Percentiles rank a stretch among this genome's conserved stretches.
Conservation (phyloP, 768 basidiomycete species). For the Podaxis mareebaensis region DNA sequence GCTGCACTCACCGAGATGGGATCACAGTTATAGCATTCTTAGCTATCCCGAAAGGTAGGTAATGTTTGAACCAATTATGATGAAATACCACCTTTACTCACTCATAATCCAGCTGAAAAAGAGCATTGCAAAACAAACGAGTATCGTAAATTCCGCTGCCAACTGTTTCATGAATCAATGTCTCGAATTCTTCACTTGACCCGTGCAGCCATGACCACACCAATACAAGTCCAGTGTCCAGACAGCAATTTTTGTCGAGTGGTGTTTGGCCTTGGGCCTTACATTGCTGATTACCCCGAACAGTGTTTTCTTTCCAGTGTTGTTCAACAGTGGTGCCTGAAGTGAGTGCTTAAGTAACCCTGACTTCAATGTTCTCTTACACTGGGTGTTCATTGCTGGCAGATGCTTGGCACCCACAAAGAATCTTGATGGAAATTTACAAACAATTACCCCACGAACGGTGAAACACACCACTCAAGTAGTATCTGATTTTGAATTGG, state of each 20-base stretch:
- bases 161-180: background rate
- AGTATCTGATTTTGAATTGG: background rate
- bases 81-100: no score
- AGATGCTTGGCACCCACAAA: no score
- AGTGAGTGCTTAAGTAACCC: slow-evolving; percentile 16
- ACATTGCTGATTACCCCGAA: slow-evolving; percentile 33
- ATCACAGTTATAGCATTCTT: slow-evolving; percentile 29
- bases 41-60: slow-evolving; percentile 22
- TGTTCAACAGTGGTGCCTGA: slow-evolving; percentile 29
- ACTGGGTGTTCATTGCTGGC: no score
- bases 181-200: background rate
- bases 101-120: background rate
- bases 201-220: background rate
- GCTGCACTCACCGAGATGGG: slow-evolving; percentile 30
- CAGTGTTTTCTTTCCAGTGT: slow-evolving; percentile 25
- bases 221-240: slow-evolving; percentile 23
- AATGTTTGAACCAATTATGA: background rate
- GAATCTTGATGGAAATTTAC: no score
- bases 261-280: slow-evolving; percentile 28
- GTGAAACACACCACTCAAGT: background rate
- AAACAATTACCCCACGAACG: background rate
- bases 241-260: slow-evolving; percentile 27
- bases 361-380: background rate
- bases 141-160: background rate
- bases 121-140: background rate